Evolutionary conservation across 768 basidiomycete genomes (phyloP).

Genomic region (Kwoniella pini): DNA sequence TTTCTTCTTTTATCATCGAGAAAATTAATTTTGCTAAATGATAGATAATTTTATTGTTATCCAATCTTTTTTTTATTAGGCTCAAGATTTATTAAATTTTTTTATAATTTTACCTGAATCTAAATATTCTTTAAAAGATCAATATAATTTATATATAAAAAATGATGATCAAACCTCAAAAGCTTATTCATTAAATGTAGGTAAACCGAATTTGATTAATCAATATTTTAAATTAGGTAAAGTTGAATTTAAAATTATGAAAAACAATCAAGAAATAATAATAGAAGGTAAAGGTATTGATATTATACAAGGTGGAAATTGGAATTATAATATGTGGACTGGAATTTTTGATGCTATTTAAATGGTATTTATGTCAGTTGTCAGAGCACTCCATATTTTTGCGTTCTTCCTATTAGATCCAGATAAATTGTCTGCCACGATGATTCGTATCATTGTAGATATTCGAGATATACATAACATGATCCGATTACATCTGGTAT

Average conservation of each 20-base stretch:
- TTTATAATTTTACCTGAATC: conserved; percentile 32
- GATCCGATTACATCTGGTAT: not conserved
- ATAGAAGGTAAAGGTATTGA: conserved; percentile 35
- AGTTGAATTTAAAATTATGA: conserved; percentile 36
- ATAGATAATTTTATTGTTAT: too few relatives aligned
- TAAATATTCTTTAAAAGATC: not conserved
- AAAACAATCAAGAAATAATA: conserved; percentile 5
- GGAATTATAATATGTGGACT: conserved; percentile 54
- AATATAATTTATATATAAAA: conserved; percentile 2
- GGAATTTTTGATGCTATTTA: conserved; percentile 28
- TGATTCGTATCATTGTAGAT: not conserved
- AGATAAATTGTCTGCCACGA: too few relatives aligned
- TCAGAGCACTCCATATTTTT: too few relatives aligned
- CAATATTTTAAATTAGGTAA: conserved; percentile 36
- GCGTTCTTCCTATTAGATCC: too few relatives aligned
- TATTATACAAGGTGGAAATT: conserved; percentile 7
- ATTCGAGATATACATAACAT: not conserved
- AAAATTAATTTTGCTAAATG: too few relatives aligned
- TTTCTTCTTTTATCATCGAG: too few relatives aligned
- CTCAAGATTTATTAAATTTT: conserved; percentile 51
- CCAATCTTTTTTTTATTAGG: conserved; percentile 24
- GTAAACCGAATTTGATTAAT: conserved; percentile 29
- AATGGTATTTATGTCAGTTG: too few relatives aligned
- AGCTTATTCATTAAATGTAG: conserved; percentile 20
- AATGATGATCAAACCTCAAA: conserved; percentile 14